Base-by-base conservation (phyloP, 345 rosid species). In the Hibiscus trionum region DNA sequence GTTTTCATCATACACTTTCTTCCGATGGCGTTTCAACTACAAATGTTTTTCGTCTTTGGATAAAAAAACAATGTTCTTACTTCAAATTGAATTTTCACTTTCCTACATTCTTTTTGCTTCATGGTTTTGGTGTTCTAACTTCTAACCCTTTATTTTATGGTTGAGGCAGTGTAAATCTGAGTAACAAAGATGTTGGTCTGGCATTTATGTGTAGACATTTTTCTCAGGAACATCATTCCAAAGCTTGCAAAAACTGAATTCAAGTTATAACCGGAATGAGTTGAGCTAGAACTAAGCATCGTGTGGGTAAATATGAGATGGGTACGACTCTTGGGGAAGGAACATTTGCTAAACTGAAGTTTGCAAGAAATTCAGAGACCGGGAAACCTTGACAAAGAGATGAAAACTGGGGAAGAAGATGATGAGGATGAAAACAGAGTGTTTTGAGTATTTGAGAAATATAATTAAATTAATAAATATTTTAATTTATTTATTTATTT, bases 271-370 rank as follows among this genome's bases (percentile, higher is more conserved):
- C 31, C 31, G 80, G 37, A 31, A 87, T 87, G 94, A 89, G 81
- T 80, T 90, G 83, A 70, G 81, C 91, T 79, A 89, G 84, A 82
- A 84, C 84, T 5, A 94, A 94, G 85, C 91, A 91, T 27, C 78
- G 87, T 21, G 93, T 95, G 31, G 99, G 99, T 24, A 91, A 87
- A 79, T 95, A 89, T 80, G 99, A 95, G 72, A 82, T 95, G 56
- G 99, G 99, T 69, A 87, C 97, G 83, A 95, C 97, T 29, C 88
- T 95, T 74, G 99, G 99, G 0, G 99, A 95, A 77, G 97, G 99
- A 64, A 84, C 99, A 68, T 95, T 95, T 83, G 99, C 97, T 9
- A 95, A 95, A 85, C 97, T 95, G 56, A 95, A 88, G 86, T 95
- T 89, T 80, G 99, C 97, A 1, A 86, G 90, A 73, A 95, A 91